Evolutionary conservation across 2,329 filamentous ascomycete species (phyloP), one percentile per base, ranked within the genome.

Genomic region (Macrophomina pseudophaseolina): DNA sequence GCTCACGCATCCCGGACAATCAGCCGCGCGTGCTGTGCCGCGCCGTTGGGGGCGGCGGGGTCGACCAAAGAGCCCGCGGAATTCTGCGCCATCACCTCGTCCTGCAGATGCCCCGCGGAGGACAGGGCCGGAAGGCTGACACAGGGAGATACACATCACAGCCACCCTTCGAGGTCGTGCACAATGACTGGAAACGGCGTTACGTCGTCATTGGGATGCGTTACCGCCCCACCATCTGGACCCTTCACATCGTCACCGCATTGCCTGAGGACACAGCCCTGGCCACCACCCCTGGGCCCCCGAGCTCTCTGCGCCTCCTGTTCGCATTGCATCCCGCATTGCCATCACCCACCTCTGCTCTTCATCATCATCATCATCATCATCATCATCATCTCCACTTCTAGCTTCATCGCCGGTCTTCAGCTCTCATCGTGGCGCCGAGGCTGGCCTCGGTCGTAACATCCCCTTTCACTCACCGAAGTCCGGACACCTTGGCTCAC

Each of bases 201-300:
- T 18, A 30, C 35, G 38, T 44, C 54, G 54, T 59, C 54, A 59
- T 42, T 46, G 12, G 38, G 3, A 18, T 46, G 5, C 38, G 28
- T 23, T 59, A 46, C 54, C 53, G 54, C 54, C 54, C 54, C 54
- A 44, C 54, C 7, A 4, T 40, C 35, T 28, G 38, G 54, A 4
- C 54, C 54, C 54, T 58, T 46, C 23, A 32, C 5, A 46, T 59
- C 35, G 40, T 30, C 54, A 8, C 2, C 16, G 23, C 33, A 46
- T 12, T 33, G 38, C 51, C 16, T 32, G 38, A 49, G n/a, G 16
- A 9, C 46, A 23, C 46, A 18, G 32, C 35, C 38, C 23, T 59
- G 7, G 8, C 5, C 38, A 12, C 23, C 35, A 38, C 18, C 38
- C 12, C 35, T 58, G 32, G 9, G 51, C 32, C 23, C 33, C 51